Evolutionary conservation across 805 yeast species (phyloP), one percentile per base, ranked within the genome.

Genomic region (Nakazawaea peltata): DNA sequence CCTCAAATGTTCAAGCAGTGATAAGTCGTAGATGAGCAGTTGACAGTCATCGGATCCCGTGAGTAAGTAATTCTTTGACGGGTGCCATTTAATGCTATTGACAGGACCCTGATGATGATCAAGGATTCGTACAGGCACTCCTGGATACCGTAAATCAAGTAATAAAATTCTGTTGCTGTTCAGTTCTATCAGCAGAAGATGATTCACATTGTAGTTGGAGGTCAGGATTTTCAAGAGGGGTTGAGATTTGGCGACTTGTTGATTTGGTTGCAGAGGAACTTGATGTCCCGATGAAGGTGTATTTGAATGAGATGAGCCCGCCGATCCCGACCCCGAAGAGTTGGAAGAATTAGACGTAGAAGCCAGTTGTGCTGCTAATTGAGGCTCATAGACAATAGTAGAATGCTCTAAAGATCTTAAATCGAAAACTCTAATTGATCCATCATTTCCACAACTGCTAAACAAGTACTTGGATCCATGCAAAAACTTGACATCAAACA

Each of bases 371-470:
- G 19, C 24, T 3, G 19, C 44, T 10, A 57, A 40, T 19, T 63
- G 73, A 10, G 86, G 86, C 52, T 92, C 98, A 55, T 85, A 92
- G 12, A 92, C 81, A 46, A 92, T 92, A 2, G 98, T 90, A 13
- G 95, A 83, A 55, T 88, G 97, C 41, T 92, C 97, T 33, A 90
- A 62, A 7, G 88, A 69, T 38, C 98, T 62, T 41, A 92, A 65
- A 51, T 92, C 98, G 56, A 92, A 92, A 6, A 92, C 82, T 28
- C 98, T 67, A 53, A 88, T 84, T 13, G 94, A 81, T 0, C 98
- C 98, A 58, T 92, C 98, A 35, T 87, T 88, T 2, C 97, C 95
- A 36, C 90, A 95, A 36, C 92, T 81, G 32, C 95, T 84, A 58
- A 92, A 92, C 19, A 88, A 69, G 49, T 81, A 71, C 30, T 81